Evolutionary conservation across 2,329 filamentous ascomycete genomes (phyloP), one percentile per base, ranked within the genome.

Genomic region (Pseudocercospora fuligena): DNA sequence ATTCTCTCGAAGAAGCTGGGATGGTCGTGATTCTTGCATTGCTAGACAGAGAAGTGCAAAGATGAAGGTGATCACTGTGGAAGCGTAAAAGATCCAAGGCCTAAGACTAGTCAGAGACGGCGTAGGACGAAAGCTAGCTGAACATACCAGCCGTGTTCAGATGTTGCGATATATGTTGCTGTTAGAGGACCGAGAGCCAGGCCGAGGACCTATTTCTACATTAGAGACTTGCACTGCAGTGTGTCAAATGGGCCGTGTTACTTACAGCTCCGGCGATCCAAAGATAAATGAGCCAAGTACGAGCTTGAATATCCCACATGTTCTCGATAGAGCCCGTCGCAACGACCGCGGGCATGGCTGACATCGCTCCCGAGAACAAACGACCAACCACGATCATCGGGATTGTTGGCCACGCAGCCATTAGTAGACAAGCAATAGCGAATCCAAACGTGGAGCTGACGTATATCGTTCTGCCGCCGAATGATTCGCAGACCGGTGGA

Each of bases 251-350:
- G 36, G 12, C 14, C 36, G 25, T 12, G 1, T 29, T 7, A 54
- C 21, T 14, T 29, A 54, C 83, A 1, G 81, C 78, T 8, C 77
- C 77, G 23, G 78, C 74, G 31, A 80, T 79, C 83, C 83, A 85
- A 6, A 79, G 71, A 62, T 81, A 81, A 8, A 85, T 76, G 14
- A 82, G 72, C 82, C 82, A 85, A 7, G 84, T 79, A 14, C 83
- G 77, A n/a, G 75, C 76, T 62, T 77, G 76, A 16, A 61, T 54
- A 33, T 65, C 58, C 65, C 57, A 64, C 72, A 86, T 80, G 66
- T 86, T 83, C 66, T 86, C 83, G 33, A 85, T 78, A 59, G 80
- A 83, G 1, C 84, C 83, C 0, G 81, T 78, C 8, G 82, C 79
- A 5, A 85, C 81, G 23, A 82, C 81, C 0, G 82, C 79, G 1